phyloP scores from a whole-genome alignment of 352 stramenopile species.

The Stramenopiles sp. region DNA sequence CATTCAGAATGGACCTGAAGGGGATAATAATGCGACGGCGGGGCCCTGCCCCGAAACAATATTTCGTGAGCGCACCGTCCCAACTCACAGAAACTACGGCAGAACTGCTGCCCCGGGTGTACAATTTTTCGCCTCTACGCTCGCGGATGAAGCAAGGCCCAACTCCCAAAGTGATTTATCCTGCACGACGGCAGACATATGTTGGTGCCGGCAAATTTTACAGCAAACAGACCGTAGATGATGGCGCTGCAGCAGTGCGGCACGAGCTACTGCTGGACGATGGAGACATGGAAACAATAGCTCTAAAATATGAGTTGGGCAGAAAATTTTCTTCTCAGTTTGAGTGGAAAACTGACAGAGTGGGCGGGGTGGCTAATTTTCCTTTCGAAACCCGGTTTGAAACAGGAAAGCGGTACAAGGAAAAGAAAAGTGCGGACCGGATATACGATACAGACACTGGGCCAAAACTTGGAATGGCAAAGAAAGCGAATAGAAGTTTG shows the following conservation, averaged over 20 bases:
- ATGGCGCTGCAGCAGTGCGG: not conserved
- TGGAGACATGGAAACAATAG: not conserved
- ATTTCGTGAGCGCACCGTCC: not conserved
- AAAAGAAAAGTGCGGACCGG: not conserved
- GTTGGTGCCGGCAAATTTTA: not conserved
- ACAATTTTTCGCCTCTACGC: not conserved
- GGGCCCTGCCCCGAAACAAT: not conserved
- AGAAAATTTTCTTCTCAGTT: not conserved
- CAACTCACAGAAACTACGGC: not conserved
- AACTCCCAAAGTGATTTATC: not conserved
- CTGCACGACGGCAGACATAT: not conserved
- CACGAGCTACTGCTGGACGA: not conserved
- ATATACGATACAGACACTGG: conserved; percentile 4
- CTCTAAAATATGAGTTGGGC: not conserved
- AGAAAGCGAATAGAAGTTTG: not conserved
- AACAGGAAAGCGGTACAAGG: no score
- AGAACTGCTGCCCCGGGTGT: not conserved
- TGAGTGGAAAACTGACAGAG: not conserved
- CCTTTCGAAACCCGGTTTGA: not conserved
- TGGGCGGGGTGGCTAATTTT: not conserved
- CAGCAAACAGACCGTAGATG: not conserved
- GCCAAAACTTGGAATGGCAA: not conserved
- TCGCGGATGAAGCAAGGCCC: not conserved
- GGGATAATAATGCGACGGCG: not conserved
- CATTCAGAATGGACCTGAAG: not conserved